phyloP scores from a whole-genome alignment of 345 rosid species.

The Bruguiera gymnorhiza region DNA sequence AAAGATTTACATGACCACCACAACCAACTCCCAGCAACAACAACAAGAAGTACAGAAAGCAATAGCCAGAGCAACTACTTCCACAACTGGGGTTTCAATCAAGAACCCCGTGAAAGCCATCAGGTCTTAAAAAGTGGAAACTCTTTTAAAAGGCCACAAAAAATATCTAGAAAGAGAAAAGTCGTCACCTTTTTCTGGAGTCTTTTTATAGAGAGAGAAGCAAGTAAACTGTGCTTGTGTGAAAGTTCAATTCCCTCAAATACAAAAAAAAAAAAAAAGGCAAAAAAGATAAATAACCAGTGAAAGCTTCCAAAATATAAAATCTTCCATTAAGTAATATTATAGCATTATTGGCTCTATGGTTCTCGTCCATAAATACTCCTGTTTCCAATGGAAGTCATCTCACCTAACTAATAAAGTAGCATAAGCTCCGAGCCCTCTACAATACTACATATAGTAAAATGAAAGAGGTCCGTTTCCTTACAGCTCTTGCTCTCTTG shows the following conservation, averaged over 20 bases:
- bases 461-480: not conserved
- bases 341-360: too few species aligned
- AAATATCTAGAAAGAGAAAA: constrained; percentile 16
- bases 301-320: too few species aligned
- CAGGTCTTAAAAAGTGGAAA: constrained; percentile 6
- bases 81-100: constrained; percentile 30
- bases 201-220: not conserved
- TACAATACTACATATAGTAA: not conserved
- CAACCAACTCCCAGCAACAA: constrained; percentile 13
- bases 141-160: constrained; percentile 6
- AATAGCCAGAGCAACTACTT: constrained; percentile 11
- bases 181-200: constrained; percentile 17
- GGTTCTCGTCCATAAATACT: too few species aligned
- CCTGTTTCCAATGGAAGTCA: too few species aligned
- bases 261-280: not conserved
- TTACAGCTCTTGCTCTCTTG: not conserved
- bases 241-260: constrained; percentile 5
- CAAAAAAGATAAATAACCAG: not conserved
- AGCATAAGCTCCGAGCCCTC: too few species aligned
- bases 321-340: too few species aligned
- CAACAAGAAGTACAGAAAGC: constrained; percentile 16
- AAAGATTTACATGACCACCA: constrained; percentile 1
- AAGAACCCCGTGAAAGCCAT: constrained; percentile 17
- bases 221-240: not conserved
- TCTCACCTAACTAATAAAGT: too few species aligned